A percentile compares a stretch with the other conserved stretches of the same genome.
Evolutionary conservation across 208 protist species (phyloP).

Genomic region (Acanthamoeba divionensis): DNA sequence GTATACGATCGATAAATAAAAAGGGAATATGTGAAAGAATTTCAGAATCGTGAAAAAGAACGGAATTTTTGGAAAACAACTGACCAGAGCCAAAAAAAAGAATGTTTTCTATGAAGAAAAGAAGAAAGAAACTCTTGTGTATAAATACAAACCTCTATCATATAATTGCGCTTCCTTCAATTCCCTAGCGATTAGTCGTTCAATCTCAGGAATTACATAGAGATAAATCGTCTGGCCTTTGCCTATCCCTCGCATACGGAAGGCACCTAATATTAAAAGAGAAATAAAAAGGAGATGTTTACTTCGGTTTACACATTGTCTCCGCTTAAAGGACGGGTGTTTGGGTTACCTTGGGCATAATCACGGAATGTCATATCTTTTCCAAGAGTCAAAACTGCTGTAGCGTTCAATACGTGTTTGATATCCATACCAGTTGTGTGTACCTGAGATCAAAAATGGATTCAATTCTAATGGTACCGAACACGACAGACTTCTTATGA

Average conservation of each 20-base stretch:
- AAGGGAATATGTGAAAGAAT: too few relatives aligned
- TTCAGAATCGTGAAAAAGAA: too few relatives aligned
- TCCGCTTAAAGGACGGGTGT: neutral
- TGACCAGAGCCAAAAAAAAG: neutral
- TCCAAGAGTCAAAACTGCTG: conserved; percentile 89
- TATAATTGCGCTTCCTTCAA: conserved; percentile 61
- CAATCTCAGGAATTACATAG: conserved; percentile 90
- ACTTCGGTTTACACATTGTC: too few relatives aligned
- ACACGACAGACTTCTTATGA: too few relatives aligned
- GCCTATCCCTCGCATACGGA: conserved; percentile 89
- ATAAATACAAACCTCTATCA: neutral
- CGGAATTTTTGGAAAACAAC: neutral
- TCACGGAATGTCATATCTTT: conserved; percentile 94
- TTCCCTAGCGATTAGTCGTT: conserved; percentile 75
- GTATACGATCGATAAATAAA: too few relatives aligned
- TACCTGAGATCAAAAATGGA: conserved; percentile 53
- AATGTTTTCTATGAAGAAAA: too few relatives aligned
- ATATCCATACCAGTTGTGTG: conserved; percentile 95
- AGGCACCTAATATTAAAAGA: conserved; percentile 60
- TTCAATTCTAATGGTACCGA: too few relatives aligned
- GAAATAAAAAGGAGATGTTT: neutral
- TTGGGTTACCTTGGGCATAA: conserved; percentile 85
- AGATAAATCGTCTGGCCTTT: conserved; percentile 88
- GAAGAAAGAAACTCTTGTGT: neutral
- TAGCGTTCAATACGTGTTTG: conserved; percentile 87